phyloP scores from a whole-genome alignment of 2,329 filamentous ascomycete genomes.

The Fusarium virguliforme region DNA sequence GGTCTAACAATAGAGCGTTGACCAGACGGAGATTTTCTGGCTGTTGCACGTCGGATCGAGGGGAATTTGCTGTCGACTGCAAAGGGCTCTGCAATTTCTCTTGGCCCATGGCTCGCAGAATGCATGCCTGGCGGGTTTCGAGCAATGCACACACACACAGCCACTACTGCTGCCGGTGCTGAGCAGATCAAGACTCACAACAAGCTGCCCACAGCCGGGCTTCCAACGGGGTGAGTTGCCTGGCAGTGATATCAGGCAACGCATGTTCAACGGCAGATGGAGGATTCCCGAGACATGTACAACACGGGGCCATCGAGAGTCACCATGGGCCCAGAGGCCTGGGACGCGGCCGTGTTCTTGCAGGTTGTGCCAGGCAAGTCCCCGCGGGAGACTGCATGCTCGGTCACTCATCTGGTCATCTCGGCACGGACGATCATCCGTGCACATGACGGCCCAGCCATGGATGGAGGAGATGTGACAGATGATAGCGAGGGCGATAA shows the following conservation, averaged over 20 bases:
- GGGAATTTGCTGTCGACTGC: constrained; percentile 20
- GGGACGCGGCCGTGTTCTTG: constrained; percentile 48
- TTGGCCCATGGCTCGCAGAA: constrained; percentile 9
- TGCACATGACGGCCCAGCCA: constrained; percentile 17
- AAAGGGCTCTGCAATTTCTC: constrained; percentile 19
- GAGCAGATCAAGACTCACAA: constrained; percentile 5
- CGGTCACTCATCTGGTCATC: constrained; percentile 30
- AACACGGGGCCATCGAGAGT: constrained; percentile 32
- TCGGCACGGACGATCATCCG: constrained; percentile 23
- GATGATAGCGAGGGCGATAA: constrained; percentile 26
- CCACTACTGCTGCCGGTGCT: constrained; percentile 2
- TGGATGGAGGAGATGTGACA: constrained; percentile 20
- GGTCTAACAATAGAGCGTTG: constrained; percentile 22
- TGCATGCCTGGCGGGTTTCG: constrained; percentile 19
- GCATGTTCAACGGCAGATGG: constrained; percentile 36
- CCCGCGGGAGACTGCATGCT: constrained; percentile 39
- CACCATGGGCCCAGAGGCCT: constrained; percentile 45
- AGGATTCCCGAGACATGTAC: constrained; percentile 44
- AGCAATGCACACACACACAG: constrained; percentile 4
- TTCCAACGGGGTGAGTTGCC: constrained; percentile 21
- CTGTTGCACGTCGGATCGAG: constrained; percentile 16
- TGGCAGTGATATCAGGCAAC: constrained; percentile 29
- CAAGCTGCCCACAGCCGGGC: not conserved
- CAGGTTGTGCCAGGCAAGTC: constrained; percentile 37
- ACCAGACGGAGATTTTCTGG: constrained; percentile 42